These are phyloP conservation scores for Venturia asperata DNA, from an alignment of 2,329 filamentous ascomycete species.

Conservation along the genomic window DNA sequence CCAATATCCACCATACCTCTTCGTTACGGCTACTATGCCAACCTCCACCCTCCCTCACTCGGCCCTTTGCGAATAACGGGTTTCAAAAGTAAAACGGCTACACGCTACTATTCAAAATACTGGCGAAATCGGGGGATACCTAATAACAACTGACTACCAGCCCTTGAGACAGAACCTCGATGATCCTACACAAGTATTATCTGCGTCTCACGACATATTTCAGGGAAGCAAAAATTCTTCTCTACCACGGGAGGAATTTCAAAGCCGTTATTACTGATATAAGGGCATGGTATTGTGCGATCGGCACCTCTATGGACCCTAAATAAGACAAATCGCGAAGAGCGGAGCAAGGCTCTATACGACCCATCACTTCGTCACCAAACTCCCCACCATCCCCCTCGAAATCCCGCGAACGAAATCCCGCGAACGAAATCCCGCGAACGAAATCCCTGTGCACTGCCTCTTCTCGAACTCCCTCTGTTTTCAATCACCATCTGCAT, in stretches of 20 bases:
- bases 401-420: too few species aligned
- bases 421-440: too few species aligned
- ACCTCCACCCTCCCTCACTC: background rate
- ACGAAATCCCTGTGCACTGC: too few species aligned
- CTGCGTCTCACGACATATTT: background rate
- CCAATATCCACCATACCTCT: background rate
- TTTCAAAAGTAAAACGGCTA: background rate
- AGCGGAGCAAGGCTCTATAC: background rate
- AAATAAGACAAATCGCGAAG: background rate
- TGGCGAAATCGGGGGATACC: background rate
- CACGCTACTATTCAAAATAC: background rate
- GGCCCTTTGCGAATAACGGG: background rate
- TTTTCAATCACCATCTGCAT: too few species aligned
- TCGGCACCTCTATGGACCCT: background rate
- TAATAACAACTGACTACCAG: background rate
- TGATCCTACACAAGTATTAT: background rate
- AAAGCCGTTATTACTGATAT: background rate
- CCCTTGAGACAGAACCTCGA: background rate
- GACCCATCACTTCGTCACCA: too few species aligned
- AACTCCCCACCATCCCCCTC: too few species aligned
- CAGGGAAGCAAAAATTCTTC: background rate
- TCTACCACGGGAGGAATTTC: background rate
- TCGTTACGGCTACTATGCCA: background rate
- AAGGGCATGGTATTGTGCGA: background rate
- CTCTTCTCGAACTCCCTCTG: too few species aligned